A percentile compares a stretch with the other conserved stretches of the same genome.
Evolutionary conservation across 73 alveolate species (phyloP).

Genomic region (Tetrahymena borealis): DNA sequence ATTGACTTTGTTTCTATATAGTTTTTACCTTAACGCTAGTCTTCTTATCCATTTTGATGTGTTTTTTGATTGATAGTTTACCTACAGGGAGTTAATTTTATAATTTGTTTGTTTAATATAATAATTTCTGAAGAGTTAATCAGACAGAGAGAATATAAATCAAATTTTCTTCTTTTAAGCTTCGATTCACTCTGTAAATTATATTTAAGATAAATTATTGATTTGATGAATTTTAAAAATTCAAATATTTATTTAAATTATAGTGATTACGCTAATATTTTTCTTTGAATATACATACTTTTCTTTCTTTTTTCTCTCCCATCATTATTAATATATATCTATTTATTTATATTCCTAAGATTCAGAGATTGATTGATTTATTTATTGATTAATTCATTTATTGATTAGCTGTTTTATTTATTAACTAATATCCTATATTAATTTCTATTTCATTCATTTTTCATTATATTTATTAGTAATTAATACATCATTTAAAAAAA

Average conservation of each 20-base stretch:
- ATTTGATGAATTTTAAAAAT: background rate
- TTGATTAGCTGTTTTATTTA: no score
- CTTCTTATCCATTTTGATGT: background rate
- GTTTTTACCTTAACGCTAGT: background rate
- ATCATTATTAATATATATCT: no score
- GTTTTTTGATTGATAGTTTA: background rate
- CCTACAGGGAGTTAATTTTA: background rate
- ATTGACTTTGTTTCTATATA: no score
- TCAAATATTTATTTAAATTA: background rate
- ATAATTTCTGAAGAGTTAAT: background rate
- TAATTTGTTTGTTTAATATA: background rate
- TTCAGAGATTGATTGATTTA: no score
- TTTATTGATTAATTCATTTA: no score
- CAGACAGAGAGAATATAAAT: background rate
- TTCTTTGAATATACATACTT: no score
- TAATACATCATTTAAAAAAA: no score
- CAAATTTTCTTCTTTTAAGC: background rate
- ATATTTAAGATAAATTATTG: background rate
- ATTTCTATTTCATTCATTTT: no score
- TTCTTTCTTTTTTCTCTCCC: background rate
- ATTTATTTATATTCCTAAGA: no score
- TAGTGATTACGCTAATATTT: background rate
- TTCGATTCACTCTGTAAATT: background rate
- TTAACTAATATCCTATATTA: no score
- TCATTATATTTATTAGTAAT: no score